Evolutionary conservation across 768 basidiomycete genomes (phyloP).

Genomic region (Glaciozyma martinii): DNA sequence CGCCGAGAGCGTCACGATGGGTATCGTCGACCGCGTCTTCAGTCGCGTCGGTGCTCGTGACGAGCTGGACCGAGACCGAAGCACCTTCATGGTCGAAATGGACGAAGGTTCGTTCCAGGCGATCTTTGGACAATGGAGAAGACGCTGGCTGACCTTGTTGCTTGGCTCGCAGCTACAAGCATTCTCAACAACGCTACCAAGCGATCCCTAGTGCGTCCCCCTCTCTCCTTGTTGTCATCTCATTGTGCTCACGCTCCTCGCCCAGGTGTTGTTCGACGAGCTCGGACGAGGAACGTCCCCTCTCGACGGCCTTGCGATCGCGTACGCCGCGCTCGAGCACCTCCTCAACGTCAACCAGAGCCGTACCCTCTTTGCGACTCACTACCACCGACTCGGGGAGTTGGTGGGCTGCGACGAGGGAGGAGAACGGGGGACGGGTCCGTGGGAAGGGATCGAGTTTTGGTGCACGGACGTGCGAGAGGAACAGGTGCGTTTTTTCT

Average conservation of each 20-base stretch:
- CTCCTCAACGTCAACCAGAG: constrained; percentile 61
- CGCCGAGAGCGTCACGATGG: constrained; percentile 66
- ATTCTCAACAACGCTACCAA: constrained; percentile 76
- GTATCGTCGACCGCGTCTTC: constrained; percentile 83
- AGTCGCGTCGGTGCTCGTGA: constrained; percentile 93
- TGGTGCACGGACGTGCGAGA: constrained; percentile 85
- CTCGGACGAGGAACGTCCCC: constrained; percentile 95
- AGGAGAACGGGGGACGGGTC: constrained; percentile 34
- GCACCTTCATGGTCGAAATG: constrained; percentile 99
- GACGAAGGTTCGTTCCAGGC: constrained; percentile 46
- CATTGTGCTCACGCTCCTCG: neutral
- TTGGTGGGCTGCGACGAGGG: constrained; percentile 58
- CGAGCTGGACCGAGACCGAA: constrained; percentile 82
- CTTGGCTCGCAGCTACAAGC: constrained; percentile 53
- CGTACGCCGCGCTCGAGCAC: constrained; percentile 81
- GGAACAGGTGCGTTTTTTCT: constrained; percentile 49
- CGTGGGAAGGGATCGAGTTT: constrained; percentile 61
- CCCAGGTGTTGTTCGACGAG: constrained; percentile 97
- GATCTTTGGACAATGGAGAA: too few species aligned
- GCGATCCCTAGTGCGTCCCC: constrained; percentile 60
- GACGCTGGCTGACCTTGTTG: too few species aligned
- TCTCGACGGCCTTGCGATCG: constrained; percentile 83
- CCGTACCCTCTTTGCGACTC: constrained; percentile 92
- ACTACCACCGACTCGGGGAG: constrained; percentile 74
- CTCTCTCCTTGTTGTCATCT: neutral